Evolutionary conservation across 345 rosid genomes (phyloP).

Genomic region (Noccaea caerulescens): DNA sequence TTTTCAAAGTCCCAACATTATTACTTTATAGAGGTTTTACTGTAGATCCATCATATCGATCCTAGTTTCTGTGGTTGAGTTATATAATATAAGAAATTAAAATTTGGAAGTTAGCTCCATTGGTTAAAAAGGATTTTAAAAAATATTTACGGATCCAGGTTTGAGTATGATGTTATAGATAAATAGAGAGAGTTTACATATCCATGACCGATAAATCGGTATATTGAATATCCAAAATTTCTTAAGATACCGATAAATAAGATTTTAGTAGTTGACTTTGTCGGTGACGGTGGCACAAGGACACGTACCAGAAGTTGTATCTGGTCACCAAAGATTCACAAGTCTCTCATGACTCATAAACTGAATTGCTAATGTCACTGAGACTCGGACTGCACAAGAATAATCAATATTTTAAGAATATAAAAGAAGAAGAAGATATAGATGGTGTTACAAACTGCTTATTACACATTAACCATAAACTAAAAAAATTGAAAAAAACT

Average conservation of each 20-base stretch:
- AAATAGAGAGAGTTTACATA: too few relatives aligned
- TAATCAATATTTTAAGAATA: background rate
- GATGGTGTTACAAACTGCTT: background rate
- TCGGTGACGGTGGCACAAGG: conserved; percentile 28
- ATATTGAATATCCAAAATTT: background rate
- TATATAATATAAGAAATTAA: too few relatives aligned
- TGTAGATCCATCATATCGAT: conserved; percentile 15
- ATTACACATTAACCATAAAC: background rate
- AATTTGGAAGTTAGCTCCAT: too few relatives aligned
- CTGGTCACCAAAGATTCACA: conserved; percentile 35
- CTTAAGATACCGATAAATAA: background rate
- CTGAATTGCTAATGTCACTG: conserved; percentile 21
- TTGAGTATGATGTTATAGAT: background rate
- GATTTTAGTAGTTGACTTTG: conserved; percentile 10
- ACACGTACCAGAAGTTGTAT: conserved; percentile 29
- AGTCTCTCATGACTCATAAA: conserved; percentile 16
- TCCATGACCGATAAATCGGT: too few relatives aligned
- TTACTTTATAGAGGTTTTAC: too few relatives aligned
- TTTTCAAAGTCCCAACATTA: too few relatives aligned
- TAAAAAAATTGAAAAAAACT: background rate
- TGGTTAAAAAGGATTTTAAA: background rate
- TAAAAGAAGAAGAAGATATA: background rate
- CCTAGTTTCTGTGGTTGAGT: conserved; percentile 3
- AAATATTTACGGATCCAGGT: conserved; percentile 1
- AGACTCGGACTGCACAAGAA: background rate